Percentiles rank a stretch among this genome's conserved stretches.
These are phyloP conservation scores for Trametopsis cervina DNA, from an alignment of 768 basidiomycete species.

Conservation along the genomic window DNA sequence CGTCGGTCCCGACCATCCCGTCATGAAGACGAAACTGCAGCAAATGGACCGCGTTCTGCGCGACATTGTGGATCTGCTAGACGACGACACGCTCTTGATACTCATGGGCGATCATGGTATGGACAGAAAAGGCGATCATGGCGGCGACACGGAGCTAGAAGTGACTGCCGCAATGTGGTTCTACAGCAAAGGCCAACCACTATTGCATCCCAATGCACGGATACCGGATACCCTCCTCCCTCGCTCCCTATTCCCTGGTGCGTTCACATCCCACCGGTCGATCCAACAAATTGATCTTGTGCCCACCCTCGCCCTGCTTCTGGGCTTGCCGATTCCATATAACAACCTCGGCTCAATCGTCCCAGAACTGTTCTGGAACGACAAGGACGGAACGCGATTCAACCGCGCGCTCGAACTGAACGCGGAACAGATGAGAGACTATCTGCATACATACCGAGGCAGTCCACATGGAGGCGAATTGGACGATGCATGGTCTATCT, in stretches of 20 bases:
- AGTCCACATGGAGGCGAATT: constrained; percentile 71
- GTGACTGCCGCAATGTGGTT: constrained; percentile 87
- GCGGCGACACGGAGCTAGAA: constrained; percentile 83
- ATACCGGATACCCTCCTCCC: constrained; percentile 49
- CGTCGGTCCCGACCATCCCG: constrained; percentile 81
- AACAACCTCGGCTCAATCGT: constrained; percentile 91
- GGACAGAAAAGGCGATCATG: constrained; percentile 92
- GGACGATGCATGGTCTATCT: constrained; percentile 48
- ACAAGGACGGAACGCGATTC: constrained; percentile 33
- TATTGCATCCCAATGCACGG: constrained; percentile 29
- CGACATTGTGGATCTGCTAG: constrained; percentile 64
- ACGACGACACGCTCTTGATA: constrained; percentile 86
- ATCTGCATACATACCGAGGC: constrained; percentile 69
- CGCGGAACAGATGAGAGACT: constrained; percentile 65
- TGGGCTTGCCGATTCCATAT: constrained; percentile 92
- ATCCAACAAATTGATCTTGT: constrained; percentile 94
- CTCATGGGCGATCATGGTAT: constrained; percentile 97
- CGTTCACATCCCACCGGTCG: constrained; percentile 44
- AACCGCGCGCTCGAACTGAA: constrained; percentile 63
- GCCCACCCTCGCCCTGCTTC: constrained; percentile 79
- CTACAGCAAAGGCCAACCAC: constrained; percentile 68
- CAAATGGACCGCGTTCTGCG: constrained; percentile 83
- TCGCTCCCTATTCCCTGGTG: constrained; percentile 54
- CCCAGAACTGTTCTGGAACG: constrained; percentile 81
- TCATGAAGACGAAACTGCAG: constrained; percentile 76